Conservation (phyloP, 495 filamentous ascomycete genomes). For the Penicillium waksmanii region DNA sequence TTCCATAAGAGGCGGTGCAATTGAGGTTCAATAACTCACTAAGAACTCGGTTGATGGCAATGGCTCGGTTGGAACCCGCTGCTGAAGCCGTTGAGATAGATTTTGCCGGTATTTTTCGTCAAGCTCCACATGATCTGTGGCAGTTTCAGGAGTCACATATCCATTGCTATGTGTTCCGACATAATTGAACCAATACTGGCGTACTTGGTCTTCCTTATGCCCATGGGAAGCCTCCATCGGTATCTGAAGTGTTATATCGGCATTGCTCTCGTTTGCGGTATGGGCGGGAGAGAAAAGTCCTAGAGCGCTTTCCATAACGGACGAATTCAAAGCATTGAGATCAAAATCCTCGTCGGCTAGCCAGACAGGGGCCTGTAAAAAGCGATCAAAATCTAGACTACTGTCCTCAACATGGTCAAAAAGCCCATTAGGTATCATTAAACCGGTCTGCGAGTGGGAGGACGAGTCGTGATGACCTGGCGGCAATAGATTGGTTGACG, state of each 20-base stretch:
- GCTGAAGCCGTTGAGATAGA: slow-evolving; percentile 24
- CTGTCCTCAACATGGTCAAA: slow-evolving; percentile 3
- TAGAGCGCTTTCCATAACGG: slow-evolving; percentile 17
- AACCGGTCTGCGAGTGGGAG: not conserved
- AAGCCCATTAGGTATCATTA: not conserved
- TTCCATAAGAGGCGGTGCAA: not conserved
- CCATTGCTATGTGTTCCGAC: slow-evolving; percentile 13
- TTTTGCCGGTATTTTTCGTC: slow-evolving; percentile 29
- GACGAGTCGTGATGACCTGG: not conserved
- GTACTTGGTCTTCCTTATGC: slow-evolving; percentile 16
- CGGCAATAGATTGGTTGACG: not conserved
- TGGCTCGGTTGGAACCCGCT: slow-evolving; percentile 19
- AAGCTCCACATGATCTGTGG: slow-evolving; percentile 13
- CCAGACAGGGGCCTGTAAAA: slow-evolving; percentile 22
- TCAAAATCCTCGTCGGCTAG: slow-evolving; percentile 32
- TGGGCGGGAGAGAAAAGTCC: slow-evolving; percentile 10
- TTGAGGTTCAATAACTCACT: slow-evolving; percentile 9
- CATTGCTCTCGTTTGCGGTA: slow-evolving; percentile 1
- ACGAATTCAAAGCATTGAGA: slow-evolving; percentile 26
- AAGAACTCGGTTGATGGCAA: slow-evolving; percentile 33
- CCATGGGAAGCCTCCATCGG: not conserved
- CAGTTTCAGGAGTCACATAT: slow-evolving; percentile 20
- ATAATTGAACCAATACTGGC: slow-evolving; percentile 18
- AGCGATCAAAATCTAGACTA: slow-evolving; percentile 9
- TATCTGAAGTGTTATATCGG: not conserved